Evolutionary conservation across 2,329 filamentous ascomycete species (phyloP), one percentile per base, ranked within the genome.

Genomic region (Rhynchosporium graminicola): DNA sequence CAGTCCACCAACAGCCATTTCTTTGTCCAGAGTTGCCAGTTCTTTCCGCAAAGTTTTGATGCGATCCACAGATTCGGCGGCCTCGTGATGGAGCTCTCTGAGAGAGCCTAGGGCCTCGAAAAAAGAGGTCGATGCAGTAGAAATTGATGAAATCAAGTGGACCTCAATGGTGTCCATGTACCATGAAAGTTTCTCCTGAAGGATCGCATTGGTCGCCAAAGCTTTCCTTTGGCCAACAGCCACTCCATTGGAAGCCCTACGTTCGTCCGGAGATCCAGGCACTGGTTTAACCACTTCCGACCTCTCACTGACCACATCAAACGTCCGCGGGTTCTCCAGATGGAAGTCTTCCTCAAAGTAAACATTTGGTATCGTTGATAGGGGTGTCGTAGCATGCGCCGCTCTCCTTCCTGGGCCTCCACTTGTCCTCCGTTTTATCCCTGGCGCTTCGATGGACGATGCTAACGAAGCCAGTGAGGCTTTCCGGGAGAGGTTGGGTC

Each of bases 101-200:
- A 99, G 79, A 0, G 93, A 96, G 0, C 95, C 94, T 0, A 99
- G 80, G 0, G 95, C 95, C 0, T 92, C 93, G 72, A 99, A 99
- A 76, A 99, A 99, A 0, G 94, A 97, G 0, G 92, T 92, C 0
- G 95, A 98, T 1, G 95, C 95, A 0, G 91, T 92, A 2, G 94
- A 98, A 66, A 99, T 99, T 0, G 93, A 97, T 38, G 91, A 92
- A 70, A 99, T 97, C 7, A 99, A 80, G 74, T 99, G 95, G 60
- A 99, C 92, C 74, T 99, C 95, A 28, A 99, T 92, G 0, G 95
- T 99, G 74, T 99, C 95, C 92, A 99, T 97, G 75, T 99, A 99
- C 95, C 95, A 99, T 0, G 95, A 98, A 12, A 99, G 80, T 76
- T 99, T 99, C 76, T 99, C 95, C 74, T 99, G 95, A 42, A 99